phyloP scores from a whole-genome alignment of 805 yeast genomes.

The Candida oleophila region DNA sequence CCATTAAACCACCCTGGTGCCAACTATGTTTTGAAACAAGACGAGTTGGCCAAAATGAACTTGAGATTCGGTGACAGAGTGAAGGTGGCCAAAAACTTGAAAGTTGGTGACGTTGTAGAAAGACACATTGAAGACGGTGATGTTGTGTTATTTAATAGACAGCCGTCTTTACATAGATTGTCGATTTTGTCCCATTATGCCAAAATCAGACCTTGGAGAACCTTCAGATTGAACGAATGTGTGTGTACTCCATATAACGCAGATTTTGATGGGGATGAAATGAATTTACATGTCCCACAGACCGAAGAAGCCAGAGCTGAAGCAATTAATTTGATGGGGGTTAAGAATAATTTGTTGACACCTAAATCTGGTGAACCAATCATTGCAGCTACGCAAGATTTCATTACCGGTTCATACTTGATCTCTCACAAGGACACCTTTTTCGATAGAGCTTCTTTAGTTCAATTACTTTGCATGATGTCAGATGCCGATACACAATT shows the following conservation, averaged over 20 bases:
- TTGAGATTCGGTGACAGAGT: conserved; percentile 83
- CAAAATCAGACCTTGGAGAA: conserved; percentile 96
- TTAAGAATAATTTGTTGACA: conserved; percentile 87
- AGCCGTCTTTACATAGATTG: conserved; percentile 93
- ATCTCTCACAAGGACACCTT: conserved; percentile 93
- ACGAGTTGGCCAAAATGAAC: conserved; percentile 85
- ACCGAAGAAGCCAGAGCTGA: conserved; percentile 99
- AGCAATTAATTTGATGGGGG: conserved; percentile 98
- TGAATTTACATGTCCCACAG: conserved; percentile 98
- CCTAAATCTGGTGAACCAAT: conserved; percentile 99
- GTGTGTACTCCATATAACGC: conserved; percentile 99
- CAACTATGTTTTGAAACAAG: conserved; percentile 78
- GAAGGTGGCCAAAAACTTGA: conserved; percentile 71
- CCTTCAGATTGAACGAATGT: conserved; percentile 95
- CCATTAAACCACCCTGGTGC: conserved; percentile 96
- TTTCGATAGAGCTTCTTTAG: conserved; percentile 81
- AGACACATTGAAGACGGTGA: conserved; percentile 98
- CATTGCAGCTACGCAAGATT: conserved; percentile 99
- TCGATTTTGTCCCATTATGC: conserved; percentile 96
- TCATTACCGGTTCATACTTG: conserved; percentile 92
- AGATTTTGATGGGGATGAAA: conserved; percentile 99
- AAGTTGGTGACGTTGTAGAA: conserved; percentile 90
- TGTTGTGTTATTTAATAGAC: conserved; percentile 92
- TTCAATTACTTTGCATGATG: conserved; percentile 90
- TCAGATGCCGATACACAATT: conserved; percentile 85